Percentiles rank a stretch among this genome's conserved stretches.
Evolutionary conservation across 768 basidiomycete species (phyloP).

Genomic region (Cyclocybe aegerita): DNA sequence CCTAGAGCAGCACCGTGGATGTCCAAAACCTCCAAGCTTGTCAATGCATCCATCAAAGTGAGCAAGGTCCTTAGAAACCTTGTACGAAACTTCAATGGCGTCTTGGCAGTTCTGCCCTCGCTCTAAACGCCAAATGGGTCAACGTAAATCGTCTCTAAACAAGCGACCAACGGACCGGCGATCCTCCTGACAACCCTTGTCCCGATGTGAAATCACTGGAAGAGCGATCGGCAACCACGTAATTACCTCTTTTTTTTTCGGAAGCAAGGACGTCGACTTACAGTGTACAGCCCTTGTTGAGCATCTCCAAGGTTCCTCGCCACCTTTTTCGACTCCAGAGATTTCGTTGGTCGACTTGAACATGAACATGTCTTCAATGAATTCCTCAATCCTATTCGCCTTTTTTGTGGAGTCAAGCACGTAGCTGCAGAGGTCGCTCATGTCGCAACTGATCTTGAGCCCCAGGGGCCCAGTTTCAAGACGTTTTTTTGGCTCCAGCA

Average conservation of each 20-base stretch:
- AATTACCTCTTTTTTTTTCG: too few relatives aligned
- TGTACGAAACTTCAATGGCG: background rate
- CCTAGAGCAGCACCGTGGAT: slow-evolving; percentile 6
- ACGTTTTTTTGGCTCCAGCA: too few relatives aligned
- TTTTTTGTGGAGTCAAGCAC: background rate
- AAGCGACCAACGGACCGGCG: background rate
- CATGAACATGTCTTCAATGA: background rate
- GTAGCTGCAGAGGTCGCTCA: slow-evolving; percentile 1
- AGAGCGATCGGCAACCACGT: slow-evolving; percentile 1
- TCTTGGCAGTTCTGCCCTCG: background rate
- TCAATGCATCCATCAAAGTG: slow-evolving; percentile 8
- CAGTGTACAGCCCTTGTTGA: background rate
- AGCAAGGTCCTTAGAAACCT: slow-evolving; percentile 4
- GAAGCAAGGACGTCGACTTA: background rate
- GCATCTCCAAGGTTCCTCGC: background rate
- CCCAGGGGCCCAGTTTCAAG: too few relatives aligned
- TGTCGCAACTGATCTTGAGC: slow-evolving; percentile 3
- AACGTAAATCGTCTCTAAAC: background rate
- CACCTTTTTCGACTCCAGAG: background rate
- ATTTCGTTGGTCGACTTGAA: background rate
- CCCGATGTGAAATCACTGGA: slow-evolving; percentile 3
- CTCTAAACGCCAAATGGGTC: background rate
- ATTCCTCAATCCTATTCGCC: background rate
- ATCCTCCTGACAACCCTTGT: background rate
- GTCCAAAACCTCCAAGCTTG: slow-evolving; percentile 13